Percentiles rank a stretch among this genome's conserved stretches.
phyloP scores from a whole-genome alignment of 1,139 yeast species.

The Debaryomycetaceae sp. region DNA sequence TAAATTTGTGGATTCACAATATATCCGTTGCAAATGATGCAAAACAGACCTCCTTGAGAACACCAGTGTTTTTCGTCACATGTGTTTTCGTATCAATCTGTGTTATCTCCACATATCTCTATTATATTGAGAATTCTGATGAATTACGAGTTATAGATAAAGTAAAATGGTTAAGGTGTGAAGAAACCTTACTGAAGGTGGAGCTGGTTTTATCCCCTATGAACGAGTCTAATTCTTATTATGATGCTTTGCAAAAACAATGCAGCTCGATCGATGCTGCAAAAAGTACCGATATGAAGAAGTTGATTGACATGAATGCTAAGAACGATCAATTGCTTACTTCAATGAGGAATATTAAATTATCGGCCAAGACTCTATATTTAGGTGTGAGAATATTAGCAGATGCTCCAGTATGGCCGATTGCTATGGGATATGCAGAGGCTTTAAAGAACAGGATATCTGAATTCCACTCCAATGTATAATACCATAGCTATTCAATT shows the following conservation, averaged over 20 bases:
- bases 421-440: slow-evolving; percentile 71
- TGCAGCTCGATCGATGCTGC: slow-evolving; percentile 48
- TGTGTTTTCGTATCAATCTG: slow-evolving; percentile 62
- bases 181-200: slow-evolving; percentile 50
- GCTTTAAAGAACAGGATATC: slow-evolving; percentile 68
- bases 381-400: slow-evolving; percentile 71
- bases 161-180: slow-evolving; percentile 51
- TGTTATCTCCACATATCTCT: slow-evolving; percentile 59
- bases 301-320: slow-evolving; percentile 13
- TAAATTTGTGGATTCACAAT: slow-evolving; percentile 68
- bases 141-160: slow-evolving; percentile 40
- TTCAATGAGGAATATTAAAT: slow-evolving; percentile 34
- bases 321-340: slow-evolving; percentile 44
- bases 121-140: slow-evolving; percentile 44
- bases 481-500: neutral
- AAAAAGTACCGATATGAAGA: slow-evolving; percentile 8
- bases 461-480: slow-evolving; percentile 11
- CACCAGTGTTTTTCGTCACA: slow-evolving; percentile 72
- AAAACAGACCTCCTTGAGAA: slow-evolving; percentile 60
- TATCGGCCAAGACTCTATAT: slow-evolving; percentile 56
- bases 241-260: slow-evolving; percentile 52
- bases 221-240: slow-evolving; percentile 28
- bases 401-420: slow-evolving; percentile 83
- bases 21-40: slow-evolving; percentile 61
- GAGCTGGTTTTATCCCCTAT: slow-evolving; percentile 46